Percentiles rank a stretch among this genome's conserved stretches.
Evolutionary conservation across 1,284 basidiomycete species (phyloP).

Genomic region (Leccinum huronense): DNA sequence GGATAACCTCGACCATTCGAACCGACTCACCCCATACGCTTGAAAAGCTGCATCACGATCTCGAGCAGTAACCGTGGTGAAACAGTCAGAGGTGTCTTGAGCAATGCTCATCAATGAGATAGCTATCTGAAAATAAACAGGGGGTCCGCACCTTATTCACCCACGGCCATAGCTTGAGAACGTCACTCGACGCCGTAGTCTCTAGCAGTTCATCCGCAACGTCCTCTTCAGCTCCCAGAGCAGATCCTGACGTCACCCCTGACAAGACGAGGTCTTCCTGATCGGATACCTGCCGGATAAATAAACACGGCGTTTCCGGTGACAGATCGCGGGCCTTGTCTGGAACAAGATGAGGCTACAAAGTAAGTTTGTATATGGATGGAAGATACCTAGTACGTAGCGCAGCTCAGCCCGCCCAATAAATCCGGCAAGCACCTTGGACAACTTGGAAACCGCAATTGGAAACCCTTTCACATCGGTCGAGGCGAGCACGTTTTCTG

Average conservation of each 20-base stretch:
- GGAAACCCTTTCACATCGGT: conserved; percentile 91
- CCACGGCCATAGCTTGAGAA: conserved; percentile 84
- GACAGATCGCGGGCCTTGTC: conserved; percentile 70
- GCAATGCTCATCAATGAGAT: conserved; percentile 13
- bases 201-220: conserved; percentile 60
- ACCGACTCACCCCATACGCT: conserved; percentile 84
- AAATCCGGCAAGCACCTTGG: conserved; percentile 77
- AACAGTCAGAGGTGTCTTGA: conserved; percentile 87
- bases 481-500: conserved; percentile 67
- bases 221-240: conserved; percentile 67
- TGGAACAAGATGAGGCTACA: conserved; percentile 32
- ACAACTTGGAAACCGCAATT: conserved; percentile 60
- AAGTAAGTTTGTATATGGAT: background rate
- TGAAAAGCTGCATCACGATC: conserved; percentile 95
- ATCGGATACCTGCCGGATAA: conserved; percentile 49
- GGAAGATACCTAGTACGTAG: conserved; percentile 73
- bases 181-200: conserved; percentile 52
- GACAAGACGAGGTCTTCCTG: conserved; percentile 49
- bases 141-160: conserved; percentile 74
- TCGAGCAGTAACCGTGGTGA: conserved; percentile 93
- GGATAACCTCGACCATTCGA: background rate
- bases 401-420: conserved; percentile 84
- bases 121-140: background rate
- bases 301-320: conserved; percentile 69
- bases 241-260: conserved; percentile 49